Conservation (phyloP, 2,329 filamentous ascomycete species). For the Helotiales sp. region DNA sequence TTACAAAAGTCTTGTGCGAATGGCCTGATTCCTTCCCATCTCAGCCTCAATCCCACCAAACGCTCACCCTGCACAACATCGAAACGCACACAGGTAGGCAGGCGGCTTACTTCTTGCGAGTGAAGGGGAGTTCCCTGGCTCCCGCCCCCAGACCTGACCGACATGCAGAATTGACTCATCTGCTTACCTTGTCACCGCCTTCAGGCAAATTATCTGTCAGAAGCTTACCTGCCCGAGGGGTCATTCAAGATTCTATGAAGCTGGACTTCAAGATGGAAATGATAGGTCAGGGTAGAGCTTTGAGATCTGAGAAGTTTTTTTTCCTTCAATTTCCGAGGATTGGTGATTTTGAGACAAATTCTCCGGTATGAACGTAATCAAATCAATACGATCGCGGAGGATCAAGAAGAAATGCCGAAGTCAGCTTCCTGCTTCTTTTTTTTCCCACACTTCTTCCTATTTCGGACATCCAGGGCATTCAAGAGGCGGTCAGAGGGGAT, state of each 20-base stretch:
- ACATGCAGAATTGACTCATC: constrained; percentile 10
- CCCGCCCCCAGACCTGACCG: neutral
- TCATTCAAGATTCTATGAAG: neutral
- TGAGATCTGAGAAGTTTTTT: neutral
- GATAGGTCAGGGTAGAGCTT: neutral
- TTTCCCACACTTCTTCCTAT: neutral
- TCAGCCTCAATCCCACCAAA: constrained; percentile 11
- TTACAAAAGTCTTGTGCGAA: neutral
- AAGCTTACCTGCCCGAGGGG: neutral
- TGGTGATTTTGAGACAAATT: constrained; percentile 5
- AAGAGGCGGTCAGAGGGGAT: neutral
- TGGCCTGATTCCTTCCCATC: constrained; percentile 1
- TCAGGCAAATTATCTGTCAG: neutral
- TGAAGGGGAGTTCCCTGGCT: neutral
- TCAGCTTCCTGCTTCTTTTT: neutral
- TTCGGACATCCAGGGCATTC: neutral
- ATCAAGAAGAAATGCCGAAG: neutral
- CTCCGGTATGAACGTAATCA: neutral
- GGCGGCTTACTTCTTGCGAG: neutral
- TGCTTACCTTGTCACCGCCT: constrained; percentile 12
- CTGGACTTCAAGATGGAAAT: neutral
- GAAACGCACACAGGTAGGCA: neutral
- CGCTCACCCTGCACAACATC: constrained; percentile 4
- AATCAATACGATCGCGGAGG: neutral
- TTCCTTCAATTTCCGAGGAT: neutral